Base-by-base conservation (phyloP, 2,329 filamentous ascomycete genomes). In the Microsporum canis region DNA sequence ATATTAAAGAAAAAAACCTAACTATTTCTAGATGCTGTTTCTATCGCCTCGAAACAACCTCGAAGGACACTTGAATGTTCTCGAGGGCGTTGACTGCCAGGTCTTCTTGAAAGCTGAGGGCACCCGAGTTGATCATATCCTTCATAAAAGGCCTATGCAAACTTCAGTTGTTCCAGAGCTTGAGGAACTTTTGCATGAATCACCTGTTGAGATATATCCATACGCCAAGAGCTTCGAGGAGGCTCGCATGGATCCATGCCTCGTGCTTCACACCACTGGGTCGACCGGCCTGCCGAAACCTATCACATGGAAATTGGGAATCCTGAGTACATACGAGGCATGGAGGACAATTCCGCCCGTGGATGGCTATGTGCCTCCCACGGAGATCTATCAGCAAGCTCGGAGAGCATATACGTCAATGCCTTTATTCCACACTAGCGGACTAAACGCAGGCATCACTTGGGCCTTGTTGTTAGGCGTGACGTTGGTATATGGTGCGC, bases 271-370 rank as follows among this genome's bases (percentile, higher is more conserved):
- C 27, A 59, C 58, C 17, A 27, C 58, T 7, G 58, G 58, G 3
- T 49, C 39, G 7, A 59, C 58, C 6, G 58, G 58, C 17, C 34
- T 59, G 6, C 58, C 58, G 5, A 59, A 59, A 36, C 58, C 58
- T n/a, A 51, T 59, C 29, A 38, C 27, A 5, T 53, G 49, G 49
- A 53, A 29, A 6, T 1, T 10, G 5, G 7, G 5, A 4, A 4
- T 31, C 49, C 7, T 53, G 5, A n/a, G n/a, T 14, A 53, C 49
- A 6, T 29, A 7, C 5, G 49, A 45, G 5, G 49, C 23, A 10
- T 10, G 5, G 5, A 5, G 49, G 4, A 3, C 7, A 10, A 5
- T 34, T 3, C 49, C 31, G 5, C 7, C 7, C 7, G 14, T 12
- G 6, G 3, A 45, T 5, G 7, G 14, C 5, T 6, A 6, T 31